These are phyloP conservation scores for Xerocomellus dryophilus DNA, from an alignment of 768 basidiomycete species.

Conservation along the genomic window DNA sequence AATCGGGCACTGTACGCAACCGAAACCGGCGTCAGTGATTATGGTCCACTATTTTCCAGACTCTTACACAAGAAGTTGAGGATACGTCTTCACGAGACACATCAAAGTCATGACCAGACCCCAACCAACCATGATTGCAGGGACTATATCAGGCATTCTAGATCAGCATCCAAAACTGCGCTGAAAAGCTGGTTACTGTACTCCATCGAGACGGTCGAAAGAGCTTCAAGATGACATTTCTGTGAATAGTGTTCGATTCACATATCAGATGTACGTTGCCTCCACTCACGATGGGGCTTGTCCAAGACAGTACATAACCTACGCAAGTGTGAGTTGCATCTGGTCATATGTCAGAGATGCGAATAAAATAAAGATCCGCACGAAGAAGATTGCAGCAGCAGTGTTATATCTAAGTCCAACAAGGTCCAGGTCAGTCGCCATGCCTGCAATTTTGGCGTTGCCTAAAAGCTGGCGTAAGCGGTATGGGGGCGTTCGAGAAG, in stretches of 20 bases:
- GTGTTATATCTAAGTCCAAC: constrained; percentile 37
- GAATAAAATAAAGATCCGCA: constrained; percentile 7
- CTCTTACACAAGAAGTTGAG: constrained; percentile 30
- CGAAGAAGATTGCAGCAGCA: constrained; percentile 40
- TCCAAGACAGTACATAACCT: constrained; percentile 37
- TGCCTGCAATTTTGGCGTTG: constrained; percentile 45
- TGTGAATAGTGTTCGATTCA: constrained; percentile 6
- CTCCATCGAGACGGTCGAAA: constrained; percentile 34
- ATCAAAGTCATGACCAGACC: constrained; percentile 36
- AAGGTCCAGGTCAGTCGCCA: constrained; percentile 38
- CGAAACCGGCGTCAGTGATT: constrained; percentile 1
- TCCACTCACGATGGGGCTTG: constrained; percentile 39
- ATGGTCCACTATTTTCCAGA: not conserved
- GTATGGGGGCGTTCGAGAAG: not conserved
- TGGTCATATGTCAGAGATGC: not conserved
- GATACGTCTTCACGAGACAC: constrained; percentile 35
- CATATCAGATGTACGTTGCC: not conserved
- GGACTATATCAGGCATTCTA: constrained; percentile 30
- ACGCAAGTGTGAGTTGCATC: not conserved
- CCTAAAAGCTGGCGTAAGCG: constrained; percentile 25
- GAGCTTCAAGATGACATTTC: constrained; percentile 39
- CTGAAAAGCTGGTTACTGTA: constrained; percentile 7
- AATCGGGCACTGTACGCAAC: constrained; percentile 30
- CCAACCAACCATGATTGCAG: constrained; percentile 37
- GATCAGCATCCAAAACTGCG: constrained; percentile 1